phyloP scores from a whole-genome alignment of 2,329 filamentous ascomycete genomes.

The Beauveria pseudobassiana region DNA sequence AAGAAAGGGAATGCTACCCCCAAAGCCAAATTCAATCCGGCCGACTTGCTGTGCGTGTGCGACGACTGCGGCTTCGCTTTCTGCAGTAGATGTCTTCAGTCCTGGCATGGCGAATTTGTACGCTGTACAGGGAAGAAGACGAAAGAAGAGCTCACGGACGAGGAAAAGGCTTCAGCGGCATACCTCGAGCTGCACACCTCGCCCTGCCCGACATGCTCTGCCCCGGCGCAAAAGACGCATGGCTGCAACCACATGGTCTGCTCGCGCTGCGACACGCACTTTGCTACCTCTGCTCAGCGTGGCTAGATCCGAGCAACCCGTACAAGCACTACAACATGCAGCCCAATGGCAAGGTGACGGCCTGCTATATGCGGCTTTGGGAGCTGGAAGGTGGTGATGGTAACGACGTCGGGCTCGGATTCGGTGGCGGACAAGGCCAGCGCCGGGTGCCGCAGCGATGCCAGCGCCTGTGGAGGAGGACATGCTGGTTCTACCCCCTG shows the following conservation, averaged over 20 bases:
- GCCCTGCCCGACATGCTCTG: conserved; percentile 79
- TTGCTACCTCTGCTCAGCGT: conserved; percentile 89
- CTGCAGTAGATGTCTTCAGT: conserved; percentile 59
- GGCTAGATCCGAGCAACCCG: conserved; percentile 72
- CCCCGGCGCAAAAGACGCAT: conserved; percentile 80
- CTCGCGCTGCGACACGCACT: conserved; percentile 81
- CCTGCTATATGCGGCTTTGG: conserved; percentile 83
- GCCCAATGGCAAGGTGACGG: conserved; percentile 42
- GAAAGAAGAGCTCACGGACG: conserved; percentile 64
- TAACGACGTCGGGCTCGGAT: conserved; percentile 40
- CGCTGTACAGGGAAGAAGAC: conserved; percentile 61
- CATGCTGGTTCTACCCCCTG: conserved; percentile 20
- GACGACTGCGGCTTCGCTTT: conserved; percentile 88
- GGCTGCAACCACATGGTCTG: conserved; percentile 98
- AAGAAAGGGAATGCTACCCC: conserved; percentile 17
- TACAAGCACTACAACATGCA: conserved; percentile 80
- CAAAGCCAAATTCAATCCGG: conserved; percentile 30
- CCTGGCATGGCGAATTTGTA: conserved; percentile 87
- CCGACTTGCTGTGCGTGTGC: conserved; percentile 72
- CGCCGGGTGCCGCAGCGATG: conserved; percentile 14
- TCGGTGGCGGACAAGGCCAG: conserved; percentile 28
- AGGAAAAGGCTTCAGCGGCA: conserved; percentile 79
- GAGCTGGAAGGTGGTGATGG: conserved; percentile 79
- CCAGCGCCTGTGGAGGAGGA: conserved; percentile 15
- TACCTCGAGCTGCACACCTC: conserved; percentile 78